A percentile compares a stretch with the other conserved stretches of the same genome.
These are phyloP conservation scores for Microthlaspi erraticum DNA, from an alignment of 345 rosid genomes.

Conservation along the genomic window DNA sequence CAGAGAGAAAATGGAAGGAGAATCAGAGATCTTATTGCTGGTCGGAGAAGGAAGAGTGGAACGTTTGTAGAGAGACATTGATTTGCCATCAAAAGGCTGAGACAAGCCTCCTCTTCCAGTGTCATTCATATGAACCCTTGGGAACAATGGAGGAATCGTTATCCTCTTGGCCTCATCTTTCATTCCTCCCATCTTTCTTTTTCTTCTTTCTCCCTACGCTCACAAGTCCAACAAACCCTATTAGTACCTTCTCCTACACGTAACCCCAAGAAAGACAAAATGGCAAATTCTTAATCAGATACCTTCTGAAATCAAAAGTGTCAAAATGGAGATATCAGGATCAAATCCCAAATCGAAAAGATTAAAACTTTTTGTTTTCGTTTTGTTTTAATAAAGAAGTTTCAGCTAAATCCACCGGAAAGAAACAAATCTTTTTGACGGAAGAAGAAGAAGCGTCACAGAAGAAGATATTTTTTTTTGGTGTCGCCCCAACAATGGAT, in stretches of 20 bases:
- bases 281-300: background rate
- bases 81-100: slow-evolving; percentile 35
- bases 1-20: slow-evolving; percentile 38
- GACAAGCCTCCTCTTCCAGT: slow-evolving; percentile 38
- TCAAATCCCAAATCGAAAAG: slow-evolving; percentile 15
- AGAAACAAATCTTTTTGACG: slow-evolving; percentile 25
- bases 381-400: background rate
- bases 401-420: slow-evolving; percentile 28
- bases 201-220: slow-evolving; percentile 6
- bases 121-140: slow-evolving; percentile 44
- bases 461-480: slow-evolving; percentile 29
- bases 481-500: slow-evolving; percentile 47
- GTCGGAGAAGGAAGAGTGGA: slow-evolving; percentile 31
- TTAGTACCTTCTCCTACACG: slow-evolving; percentile 22
- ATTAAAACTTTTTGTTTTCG: background rate
- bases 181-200: slow-evolving; percentile 44
- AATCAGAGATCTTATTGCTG: slow-evolving; percentile 31
- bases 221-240: slow-evolving; percentile 23
- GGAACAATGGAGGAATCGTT: slow-evolving; percentile 44
- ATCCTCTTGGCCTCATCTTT: slow-evolving; percentile 48
- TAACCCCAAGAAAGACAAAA: slow-evolving; percentile 8
- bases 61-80: slow-evolving; percentile 35
- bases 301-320: slow-evolving; percentile 17
- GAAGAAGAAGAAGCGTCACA: slow-evolving; percentile 24
- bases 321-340: background rate